Evolutionary conservation across 108 stramenopile species (phyloP), one percentile per base, ranked within the genome.

Genomic region (Bacterosira constricta): DNA sequence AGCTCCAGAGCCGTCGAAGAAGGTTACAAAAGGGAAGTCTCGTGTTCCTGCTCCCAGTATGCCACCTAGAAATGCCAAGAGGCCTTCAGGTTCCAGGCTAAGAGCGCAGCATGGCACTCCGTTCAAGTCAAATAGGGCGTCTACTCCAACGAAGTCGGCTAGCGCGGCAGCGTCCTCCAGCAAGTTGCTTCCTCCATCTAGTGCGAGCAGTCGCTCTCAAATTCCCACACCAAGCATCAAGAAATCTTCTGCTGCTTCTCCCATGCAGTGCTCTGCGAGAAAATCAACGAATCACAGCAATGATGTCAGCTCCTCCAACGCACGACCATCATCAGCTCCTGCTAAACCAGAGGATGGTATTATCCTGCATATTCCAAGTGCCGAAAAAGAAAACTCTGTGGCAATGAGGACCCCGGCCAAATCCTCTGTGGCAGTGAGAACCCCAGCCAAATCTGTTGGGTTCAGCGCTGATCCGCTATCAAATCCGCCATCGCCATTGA

Each of bases 301-400:
- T 4, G n/a, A 12, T 51, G 26, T 6, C 26, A 47, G 36, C 55
- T n/a, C 29, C 50, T 34, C 50, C 49, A 36, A 38, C 21, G 31
- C 25, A n/a, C n/a, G n/a, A n/a, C n/a, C n/a, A n/a, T n/a, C n/a
- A n/a, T n/a, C n/a, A 13, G 6, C 36, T 26, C 26, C 34, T 21
- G 13, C 55, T 30, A 35, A 31, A 29, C 68, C 26, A 26, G 34
- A 42, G 23, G 21, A 69, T 44, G 56, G 42, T 37, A 34, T 30
- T 47, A 21, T 8, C 21, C 35, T 31, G 27, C 50, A 63, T 30
- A 8, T 11, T 29, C 30, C 41, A 20, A 45, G 20, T 13, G 32
- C 34, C 1, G 58, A 63, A 11, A 61, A 72, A 29, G 71, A 63
- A 73, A 73, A 73, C 62, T 38, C 52, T 23, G 30, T 39, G 47